Conservation (phyloP, 768 basidiomycete species). For the Tephrocybe sp. region DNA sequence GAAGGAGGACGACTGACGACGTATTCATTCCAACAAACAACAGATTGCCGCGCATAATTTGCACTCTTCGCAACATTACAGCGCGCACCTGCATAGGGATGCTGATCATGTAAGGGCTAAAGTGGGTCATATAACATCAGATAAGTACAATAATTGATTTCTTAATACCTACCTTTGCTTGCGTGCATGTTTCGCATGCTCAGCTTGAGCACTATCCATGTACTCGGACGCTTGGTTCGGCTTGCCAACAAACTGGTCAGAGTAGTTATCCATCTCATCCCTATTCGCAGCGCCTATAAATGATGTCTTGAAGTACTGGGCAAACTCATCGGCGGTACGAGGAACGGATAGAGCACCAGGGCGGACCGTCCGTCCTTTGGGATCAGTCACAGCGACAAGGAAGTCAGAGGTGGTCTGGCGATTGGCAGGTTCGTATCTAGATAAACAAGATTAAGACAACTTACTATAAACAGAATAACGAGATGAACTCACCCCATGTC, state of each 20-base stretch:
- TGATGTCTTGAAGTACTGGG: conserved; percentile 43
- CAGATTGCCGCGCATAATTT: conserved; percentile 43
- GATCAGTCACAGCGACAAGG: conserved; percentile 62
- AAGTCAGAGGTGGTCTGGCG: conserved; percentile 69
- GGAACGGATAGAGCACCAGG: conserved; percentile 44
- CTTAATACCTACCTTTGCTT: conserved; percentile 28
- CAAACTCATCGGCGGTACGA: conserved; percentile 59
- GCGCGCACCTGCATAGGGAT: conserved; percentile 43
- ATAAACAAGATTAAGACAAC: not conserved
- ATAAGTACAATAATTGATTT: not conserved
- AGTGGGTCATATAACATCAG: not conserved
- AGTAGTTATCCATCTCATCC: conserved; percentile 47
- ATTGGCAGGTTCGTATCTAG: conserved; percentile 54
- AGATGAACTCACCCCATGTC: conserved; percentile 46
- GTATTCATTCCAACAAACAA: conserved; percentile 34
- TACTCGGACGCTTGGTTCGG: conserved; percentile 43
- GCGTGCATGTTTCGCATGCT: conserved; percentile 47
- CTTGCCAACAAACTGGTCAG: conserved; percentile 43
- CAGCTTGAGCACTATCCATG: conserved; percentile 44
- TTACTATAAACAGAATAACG: not conserved
- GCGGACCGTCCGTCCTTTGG: conserved; percentile 54
- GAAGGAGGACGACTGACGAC: conserved; percentile 23
- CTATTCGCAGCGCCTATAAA: conserved; percentile 39
- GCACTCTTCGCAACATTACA: conserved; percentile 44
- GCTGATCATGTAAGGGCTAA: conserved; percentile 45